phyloP scores from a whole-genome alignment of 768 basidiomycete genomes.

The Trametes cubensis region DNA sequence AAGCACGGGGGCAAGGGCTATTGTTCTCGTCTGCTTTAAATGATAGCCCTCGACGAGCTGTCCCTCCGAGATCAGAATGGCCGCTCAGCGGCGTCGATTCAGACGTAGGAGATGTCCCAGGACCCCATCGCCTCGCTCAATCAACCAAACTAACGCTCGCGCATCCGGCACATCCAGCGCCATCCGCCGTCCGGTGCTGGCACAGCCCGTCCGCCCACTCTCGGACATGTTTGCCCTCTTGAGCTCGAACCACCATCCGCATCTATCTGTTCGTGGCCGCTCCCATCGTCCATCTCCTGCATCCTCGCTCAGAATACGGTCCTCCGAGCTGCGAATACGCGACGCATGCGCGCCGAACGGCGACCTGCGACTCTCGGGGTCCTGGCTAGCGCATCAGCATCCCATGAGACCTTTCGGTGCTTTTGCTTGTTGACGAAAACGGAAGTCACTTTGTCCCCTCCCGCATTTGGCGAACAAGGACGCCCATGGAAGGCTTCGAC shows the following conservation, averaged over 20 bases:
- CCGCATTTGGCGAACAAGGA: conserved; percentile 7
- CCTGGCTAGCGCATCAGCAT: conserved; percentile 2
- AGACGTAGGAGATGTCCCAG: conserved; percentile 10
- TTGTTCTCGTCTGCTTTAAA: conserved; percentile 28
- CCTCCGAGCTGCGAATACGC: not conserved
- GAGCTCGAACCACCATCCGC: not conserved
- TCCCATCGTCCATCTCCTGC: not conserved
- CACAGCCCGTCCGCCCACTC: conserved; percentile 5
- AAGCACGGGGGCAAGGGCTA: conserved; percentile 18
- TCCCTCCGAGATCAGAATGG: conserved; percentile 17
- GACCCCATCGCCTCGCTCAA: conserved; percentile 3
- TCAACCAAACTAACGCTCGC: conserved; percentile 5
- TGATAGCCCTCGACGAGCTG: conserved; percentile 5
- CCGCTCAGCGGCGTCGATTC: not conserved
- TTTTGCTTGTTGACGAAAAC: conserved; percentile 18
- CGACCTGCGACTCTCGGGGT: conserved; percentile 5
- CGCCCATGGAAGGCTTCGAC: not conserved
- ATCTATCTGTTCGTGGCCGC: not conserved
- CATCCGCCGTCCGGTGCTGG: conserved; percentile 22
- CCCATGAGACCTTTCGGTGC: conserved; percentile 12
- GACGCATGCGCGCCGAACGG: not conserved
- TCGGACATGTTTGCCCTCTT: not conserved
- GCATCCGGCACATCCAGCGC: not conserved
- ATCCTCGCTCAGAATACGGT: not conserved
- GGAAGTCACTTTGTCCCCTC: conserved; percentile 15